Percentiles rank a stretch among this genome's conserved stretches.
Conservation (phyloP, 1,284 basidiomycete genomes). For the Trametes versicolor region DNA sequence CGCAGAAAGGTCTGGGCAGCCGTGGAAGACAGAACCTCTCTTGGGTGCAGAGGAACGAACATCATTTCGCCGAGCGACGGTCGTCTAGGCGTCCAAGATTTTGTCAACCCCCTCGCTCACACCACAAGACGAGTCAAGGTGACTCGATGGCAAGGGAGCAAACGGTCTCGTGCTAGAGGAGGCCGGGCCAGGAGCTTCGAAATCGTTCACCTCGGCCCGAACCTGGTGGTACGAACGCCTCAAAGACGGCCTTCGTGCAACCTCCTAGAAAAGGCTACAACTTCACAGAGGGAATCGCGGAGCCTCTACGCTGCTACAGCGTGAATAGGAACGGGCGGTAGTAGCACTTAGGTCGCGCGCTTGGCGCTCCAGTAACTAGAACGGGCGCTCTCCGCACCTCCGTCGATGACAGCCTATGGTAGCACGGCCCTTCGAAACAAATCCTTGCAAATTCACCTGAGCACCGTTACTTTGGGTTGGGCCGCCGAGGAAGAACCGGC, state of each 20-base stretch:
- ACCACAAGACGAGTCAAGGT: background rate
- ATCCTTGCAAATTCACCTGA: too few species aligned
- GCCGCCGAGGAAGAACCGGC: slow-evolving; percentile 4
- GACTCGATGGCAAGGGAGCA: background rate
- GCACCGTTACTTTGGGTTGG: background rate
- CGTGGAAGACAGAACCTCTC: too few species aligned
- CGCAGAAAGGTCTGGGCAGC: too few species aligned
- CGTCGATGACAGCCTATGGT: background rate
- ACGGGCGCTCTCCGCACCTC: background rate
- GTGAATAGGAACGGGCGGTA: background rate
- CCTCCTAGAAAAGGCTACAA: too few species aligned
- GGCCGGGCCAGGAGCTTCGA: too few species aligned
- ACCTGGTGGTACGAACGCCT: too few species aligned
- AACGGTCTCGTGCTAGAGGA: too few species aligned
- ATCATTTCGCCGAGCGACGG: background rate
- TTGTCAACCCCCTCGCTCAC: background rate
- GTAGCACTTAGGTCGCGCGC: background rate
- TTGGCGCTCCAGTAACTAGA: background rate
- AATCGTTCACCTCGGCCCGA: too few species aligned
- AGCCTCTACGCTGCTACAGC: background rate
- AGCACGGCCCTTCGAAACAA: too few species aligned
- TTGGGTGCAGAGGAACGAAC: background rate
- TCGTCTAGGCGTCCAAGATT: background rate
- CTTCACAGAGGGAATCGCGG: too few species aligned
- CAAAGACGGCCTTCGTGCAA: too few species aligned